Evolutionary conservation across 257 asterid species (phyloP).

Genomic region (Fraxinus americana): DNA sequence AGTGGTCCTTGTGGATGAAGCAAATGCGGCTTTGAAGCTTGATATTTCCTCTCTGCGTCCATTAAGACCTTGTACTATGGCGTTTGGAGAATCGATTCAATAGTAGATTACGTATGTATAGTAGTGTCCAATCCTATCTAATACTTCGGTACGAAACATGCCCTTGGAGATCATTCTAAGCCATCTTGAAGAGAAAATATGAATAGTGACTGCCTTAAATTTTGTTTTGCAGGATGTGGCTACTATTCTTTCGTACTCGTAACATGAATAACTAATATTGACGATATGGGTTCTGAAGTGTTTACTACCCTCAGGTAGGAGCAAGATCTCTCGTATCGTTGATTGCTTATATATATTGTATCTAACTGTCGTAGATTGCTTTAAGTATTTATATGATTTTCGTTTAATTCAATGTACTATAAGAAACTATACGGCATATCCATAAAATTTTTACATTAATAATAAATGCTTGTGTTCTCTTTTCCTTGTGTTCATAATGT

Average conservation of each 20-base stretch:
- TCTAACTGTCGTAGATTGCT: background rate
- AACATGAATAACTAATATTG: too few relatives aligned
- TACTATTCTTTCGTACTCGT: too few relatives aligned
- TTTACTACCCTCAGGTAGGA: too few relatives aligned
- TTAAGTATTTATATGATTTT: too few relatives aligned
- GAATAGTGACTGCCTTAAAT: too few relatives aligned
- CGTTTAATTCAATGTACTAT: background rate
- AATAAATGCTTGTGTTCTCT: background rate
- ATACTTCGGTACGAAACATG: background rate
- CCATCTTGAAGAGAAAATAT: too few relatives aligned
- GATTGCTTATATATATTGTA: background rate
- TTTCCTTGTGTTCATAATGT: background rate
- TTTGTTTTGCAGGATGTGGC: too few relatives aligned
- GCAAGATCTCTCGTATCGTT: too few relatives aligned
- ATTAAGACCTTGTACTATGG: background rate
- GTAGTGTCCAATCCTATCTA: background rate
- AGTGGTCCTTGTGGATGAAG: conserved; percentile 99
- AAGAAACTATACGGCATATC: background rate
- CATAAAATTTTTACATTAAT: too few relatives aligned
- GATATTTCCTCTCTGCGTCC: background rate
- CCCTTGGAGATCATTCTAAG: background rate
- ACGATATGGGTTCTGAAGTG: too few relatives aligned
- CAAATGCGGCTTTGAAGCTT: conserved; percentile 61
- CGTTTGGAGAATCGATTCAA: background rate
- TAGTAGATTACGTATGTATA: background rate